Evolutionary conservation across 495 filamentous ascomycete genomes (phyloP).

Genomic region (Pseudoneurospora amorphoporcata): DNA sequence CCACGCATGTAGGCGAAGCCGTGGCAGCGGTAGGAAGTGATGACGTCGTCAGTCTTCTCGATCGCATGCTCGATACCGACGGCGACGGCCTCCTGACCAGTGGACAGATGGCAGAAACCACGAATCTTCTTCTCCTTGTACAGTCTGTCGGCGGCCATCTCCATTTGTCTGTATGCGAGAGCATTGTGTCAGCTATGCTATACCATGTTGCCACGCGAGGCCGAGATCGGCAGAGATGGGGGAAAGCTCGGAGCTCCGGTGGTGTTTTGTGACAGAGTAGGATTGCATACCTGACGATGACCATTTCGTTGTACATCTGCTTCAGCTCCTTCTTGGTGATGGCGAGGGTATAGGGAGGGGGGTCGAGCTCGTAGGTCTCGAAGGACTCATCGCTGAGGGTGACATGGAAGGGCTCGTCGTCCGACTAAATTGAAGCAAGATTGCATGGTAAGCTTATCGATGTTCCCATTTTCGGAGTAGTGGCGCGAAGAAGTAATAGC

Average conservation of each 20-base stretch:
- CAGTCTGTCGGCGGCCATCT: slow-evolving; percentile 94
- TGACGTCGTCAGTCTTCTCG: slow-evolving; percentile 80
- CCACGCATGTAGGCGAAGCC: slow-evolving; percentile 97
- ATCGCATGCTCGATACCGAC: slow-evolving; percentile 96
- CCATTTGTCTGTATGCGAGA: slow-evolving; percentile 67
- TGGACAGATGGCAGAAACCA: slow-evolving; percentile 98
- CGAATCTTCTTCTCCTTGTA: slow-evolving; percentile 99
- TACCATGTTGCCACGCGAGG: neutral
- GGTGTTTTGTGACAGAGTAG: neutral
- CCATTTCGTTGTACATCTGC: slow-evolving; percentile 99
- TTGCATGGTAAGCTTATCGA: neutral
- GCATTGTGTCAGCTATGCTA: neutral
- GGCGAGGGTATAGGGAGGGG: slow-evolving; percentile 78
- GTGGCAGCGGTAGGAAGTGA: slow-evolving; percentile 98
- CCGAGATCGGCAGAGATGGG: neutral
- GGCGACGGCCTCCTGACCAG: slow-evolving; percentile 94
- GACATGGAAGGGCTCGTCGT: slow-evolving; percentile 89
- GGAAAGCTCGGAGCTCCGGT: neutral
- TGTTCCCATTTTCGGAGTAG: neutral
- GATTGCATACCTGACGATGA: slow-evolving; percentile 63
- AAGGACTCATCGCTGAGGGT: slow-evolving; percentile 94
- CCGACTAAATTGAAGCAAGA: slow-evolving; percentile 48
- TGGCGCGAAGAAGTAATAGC: neutral
- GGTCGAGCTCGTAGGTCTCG: slow-evolving; percentile 98
- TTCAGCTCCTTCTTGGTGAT: slow-evolving; percentile 96